Conservation (phyloP, 2,329 filamentous ascomycete species). For the Aspergillus sp. region DNA sequence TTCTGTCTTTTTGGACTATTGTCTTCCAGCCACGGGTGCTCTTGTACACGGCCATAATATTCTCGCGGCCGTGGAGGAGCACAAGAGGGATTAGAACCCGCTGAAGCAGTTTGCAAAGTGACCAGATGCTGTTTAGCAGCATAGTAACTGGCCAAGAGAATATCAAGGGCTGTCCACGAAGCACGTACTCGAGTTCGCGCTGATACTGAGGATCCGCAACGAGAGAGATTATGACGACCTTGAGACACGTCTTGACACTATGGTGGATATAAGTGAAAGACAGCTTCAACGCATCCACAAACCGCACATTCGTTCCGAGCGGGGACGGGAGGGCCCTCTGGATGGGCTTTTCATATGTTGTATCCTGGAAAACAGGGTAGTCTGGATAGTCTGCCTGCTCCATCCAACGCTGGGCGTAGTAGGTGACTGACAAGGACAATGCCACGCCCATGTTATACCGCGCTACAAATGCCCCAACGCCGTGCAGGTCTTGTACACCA, state of each 20-base stretch:
- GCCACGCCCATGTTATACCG: constrained; percentile 49
- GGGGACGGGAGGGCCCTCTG: constrained; percentile 30
- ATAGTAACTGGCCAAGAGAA: constrained; percentile 37
- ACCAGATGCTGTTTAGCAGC: constrained; percentile 48
- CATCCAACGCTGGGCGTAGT: constrained; percentile 20
- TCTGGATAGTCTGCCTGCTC: constrained; percentile 11
- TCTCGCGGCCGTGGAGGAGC: constrained; percentile 48
- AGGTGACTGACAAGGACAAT: constrained; percentile 24
- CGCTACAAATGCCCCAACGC: constrained; percentile 44
- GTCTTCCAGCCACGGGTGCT: constrained; percentile 41
- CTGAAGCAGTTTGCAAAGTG: constrained; percentile 45
- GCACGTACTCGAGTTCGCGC: constrained; percentile 48
- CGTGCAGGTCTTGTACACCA: constrained; percentile 30
- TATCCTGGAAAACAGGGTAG: constrained; percentile 18
- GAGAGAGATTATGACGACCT: constrained; percentile 50
- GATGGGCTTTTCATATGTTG: constrained; percentile 25
- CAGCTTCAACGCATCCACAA: constrained; percentile 32
- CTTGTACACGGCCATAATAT: constrained; percentile 30
- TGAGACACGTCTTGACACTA: constrained; percentile 28
- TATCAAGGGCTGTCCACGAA: constrained; percentile 31
- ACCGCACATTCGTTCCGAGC: neutral
- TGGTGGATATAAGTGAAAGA: constrained; percentile 39
- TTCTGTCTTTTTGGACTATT: constrained; percentile 43
- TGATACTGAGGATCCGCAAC: constrained; percentile 54
- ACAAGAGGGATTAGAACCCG: constrained; percentile 46